A percentile compares a stretch with the other conserved stretches of the same genome.
Evolutionary conservation across 306 rosid species (phyloP).

Genomic region (Macrotyloma uniflorum): DNA sequence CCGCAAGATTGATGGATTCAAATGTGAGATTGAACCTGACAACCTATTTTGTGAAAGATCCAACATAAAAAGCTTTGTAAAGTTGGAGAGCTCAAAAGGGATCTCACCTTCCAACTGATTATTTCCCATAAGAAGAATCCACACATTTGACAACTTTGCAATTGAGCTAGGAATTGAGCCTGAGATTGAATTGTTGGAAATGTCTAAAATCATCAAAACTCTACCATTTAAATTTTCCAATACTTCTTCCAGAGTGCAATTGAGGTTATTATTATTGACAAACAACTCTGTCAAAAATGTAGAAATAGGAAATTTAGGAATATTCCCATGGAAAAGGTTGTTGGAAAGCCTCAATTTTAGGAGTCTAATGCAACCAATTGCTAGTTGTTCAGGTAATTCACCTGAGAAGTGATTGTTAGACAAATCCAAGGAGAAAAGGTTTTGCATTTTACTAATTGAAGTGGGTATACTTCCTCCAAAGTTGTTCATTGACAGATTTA

Average conservation of each 20-base stretch:
- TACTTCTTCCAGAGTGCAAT: neutral
- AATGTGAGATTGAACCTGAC: neutral
- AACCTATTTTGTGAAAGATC: constrained; percentile 36
- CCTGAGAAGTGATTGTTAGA: constrained; percentile 30
- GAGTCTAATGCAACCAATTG: neutral
- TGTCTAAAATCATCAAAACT: accelerated
- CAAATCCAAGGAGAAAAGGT: neutral
- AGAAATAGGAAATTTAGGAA: neutral
- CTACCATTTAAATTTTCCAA: neutral
- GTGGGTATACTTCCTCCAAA: constrained; percentile 36
- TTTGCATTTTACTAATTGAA: constrained; percentile 29
- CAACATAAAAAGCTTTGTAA: neutral
- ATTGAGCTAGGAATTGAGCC: constrained; percentile 33
- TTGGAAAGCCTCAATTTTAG: neutral
- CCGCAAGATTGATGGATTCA: accelerated
- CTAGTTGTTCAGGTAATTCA: neutral
- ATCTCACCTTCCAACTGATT: constrained; percentile 34
- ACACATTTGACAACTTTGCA: neutral
- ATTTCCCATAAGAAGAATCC: neutral
- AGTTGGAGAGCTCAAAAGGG: neutral
- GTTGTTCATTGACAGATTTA: constrained; percentile 22
- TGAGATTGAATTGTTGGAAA: constrained; percentile 24
- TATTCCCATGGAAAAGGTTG: constrained; percentile 13
- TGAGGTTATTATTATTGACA: neutral
- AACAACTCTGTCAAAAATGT: accelerated